Evolutionary conservation across 1,284 basidiomycete species (phyloP).

Genomic region (Vanrija pseudolonga): DNA sequence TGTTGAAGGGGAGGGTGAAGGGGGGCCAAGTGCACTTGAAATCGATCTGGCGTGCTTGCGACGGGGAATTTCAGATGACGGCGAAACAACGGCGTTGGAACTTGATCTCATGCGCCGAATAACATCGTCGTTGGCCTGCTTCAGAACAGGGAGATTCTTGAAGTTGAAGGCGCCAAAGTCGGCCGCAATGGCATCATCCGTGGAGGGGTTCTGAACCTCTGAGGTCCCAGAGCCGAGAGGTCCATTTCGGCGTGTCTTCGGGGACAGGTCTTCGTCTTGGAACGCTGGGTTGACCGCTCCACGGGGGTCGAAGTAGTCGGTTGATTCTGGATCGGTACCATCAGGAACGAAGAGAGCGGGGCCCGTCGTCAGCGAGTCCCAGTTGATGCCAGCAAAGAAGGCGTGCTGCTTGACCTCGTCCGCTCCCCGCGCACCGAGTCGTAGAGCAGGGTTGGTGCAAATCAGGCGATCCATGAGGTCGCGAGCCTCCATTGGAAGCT

Average conservation of each 20-base stretch:
- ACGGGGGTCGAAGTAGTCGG: constrained; percentile 97
- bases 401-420: constrained; percentile 91
- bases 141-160: constrained; percentile 94
- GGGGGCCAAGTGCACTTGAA: constrained; percentile 23
- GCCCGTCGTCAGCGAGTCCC: constrained; percentile 81
- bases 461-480: constrained; percentile 89
- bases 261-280: constrained; percentile 55
- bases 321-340: constrained; percentile 91
- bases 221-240: background rate
- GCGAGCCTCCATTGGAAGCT: constrained; percentile 78
- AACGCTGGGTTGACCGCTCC: constrained; percentile 53
- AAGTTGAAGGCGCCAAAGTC: constrained; percentile 98
- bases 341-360: constrained; percentile 96
- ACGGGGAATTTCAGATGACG: constrained; percentile 4
- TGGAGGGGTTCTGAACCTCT: constrained; percentile 16
- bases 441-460: constrained; percentile 71
- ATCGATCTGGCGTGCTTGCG: background rate
- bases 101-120: constrained; percentile 57
- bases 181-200: constrained; percentile 53
- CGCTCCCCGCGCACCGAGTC: constrained; percentile 83
- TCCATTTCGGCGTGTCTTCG: constrained; percentile 50
- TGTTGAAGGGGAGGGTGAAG: constrained; percentile 83
- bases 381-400: constrained; percentile 86
- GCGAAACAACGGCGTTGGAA: constrained; percentile 9
- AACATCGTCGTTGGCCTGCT: constrained; percentile 98